A percentile compares a stretch with the other conserved stretches of the same genome.
Evolutionary conservation across 257 asterid genomes (phyloP).

Genomic region (Solanum paucissectum): DNA sequence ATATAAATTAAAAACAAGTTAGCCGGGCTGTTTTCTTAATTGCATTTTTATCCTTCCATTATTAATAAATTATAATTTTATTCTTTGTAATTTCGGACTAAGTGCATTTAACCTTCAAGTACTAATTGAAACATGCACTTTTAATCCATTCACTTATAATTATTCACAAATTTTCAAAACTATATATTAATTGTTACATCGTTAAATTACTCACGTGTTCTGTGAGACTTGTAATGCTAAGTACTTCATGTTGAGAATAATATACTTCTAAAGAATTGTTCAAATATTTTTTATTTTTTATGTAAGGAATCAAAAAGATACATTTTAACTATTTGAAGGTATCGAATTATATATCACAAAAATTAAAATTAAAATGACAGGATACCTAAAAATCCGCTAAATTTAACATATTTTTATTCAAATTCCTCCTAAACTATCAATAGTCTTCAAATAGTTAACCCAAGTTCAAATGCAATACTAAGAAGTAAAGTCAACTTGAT

Average conservation of each 20-base stretch:
- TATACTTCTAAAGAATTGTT: not conserved
- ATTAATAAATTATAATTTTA: not conserved
- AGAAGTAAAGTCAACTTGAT: not conserved
- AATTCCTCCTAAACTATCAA: too few species aligned
- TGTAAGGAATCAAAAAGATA: not conserved
- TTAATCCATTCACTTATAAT: not conserved
- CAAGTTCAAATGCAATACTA: not conserved
- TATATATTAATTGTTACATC: not conserved
- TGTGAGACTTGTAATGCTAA: not conserved
- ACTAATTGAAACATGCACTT: not conserved
- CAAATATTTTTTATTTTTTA: not conserved
- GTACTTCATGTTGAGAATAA: not conserved
- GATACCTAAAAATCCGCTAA: too few species aligned
- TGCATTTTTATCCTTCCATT: not conserved
- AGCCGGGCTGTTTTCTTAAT: too few species aligned
- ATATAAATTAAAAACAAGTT: not conserved
- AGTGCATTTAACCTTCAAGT: not conserved
- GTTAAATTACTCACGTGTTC: not conserved
- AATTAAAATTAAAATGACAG: not conserved
- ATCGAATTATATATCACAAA: not conserved
- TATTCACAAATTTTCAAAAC: not conserved
- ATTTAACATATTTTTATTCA: too few species aligned
- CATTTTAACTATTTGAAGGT: not conserved
- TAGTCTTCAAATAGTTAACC: too few species aligned
- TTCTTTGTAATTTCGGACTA: not conserved